Evolutionary conservation across 345 rosid species (phyloP).

Genomic region (Citrus maxima): DNA sequence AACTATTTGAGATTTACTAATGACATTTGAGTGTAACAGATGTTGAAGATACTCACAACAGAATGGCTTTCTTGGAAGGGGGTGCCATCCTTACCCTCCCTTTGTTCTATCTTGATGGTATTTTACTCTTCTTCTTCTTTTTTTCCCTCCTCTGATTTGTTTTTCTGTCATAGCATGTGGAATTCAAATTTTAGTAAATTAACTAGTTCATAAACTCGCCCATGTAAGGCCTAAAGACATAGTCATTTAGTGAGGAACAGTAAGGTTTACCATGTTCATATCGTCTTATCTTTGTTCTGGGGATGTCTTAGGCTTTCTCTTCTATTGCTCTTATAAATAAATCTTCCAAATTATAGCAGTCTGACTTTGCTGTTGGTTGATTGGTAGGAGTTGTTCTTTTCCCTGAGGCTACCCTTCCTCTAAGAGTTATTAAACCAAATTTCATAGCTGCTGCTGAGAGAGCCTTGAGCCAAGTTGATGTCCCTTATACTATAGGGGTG

Average conservation of each 20-base stretch:
- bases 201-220: background rate
- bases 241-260: background rate
- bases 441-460: constrained; percentile 80
- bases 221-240: background rate
- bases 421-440: constrained; percentile 69
- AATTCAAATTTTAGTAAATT: background rate
- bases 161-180: background rate
- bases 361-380: constrained; percentile 19
- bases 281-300: background rate
- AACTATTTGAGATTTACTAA: constrained; percentile 5
- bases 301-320: background rate
- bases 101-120: constrained; percentile 86
- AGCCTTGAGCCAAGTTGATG: constrained; percentile 65
- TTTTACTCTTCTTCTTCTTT: background rate
- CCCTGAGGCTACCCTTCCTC: constrained; percentile 95
- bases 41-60: constrained; percentile 79
- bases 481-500: constrained; percentile 87
- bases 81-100: constrained; percentile 68
- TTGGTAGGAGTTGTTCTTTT: constrained; percentile 86
- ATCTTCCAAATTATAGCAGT: background rate
- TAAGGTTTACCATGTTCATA: background rate
- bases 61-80: constrained; percentile 75
- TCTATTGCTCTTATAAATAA: background rate
- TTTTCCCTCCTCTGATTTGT: background rate
- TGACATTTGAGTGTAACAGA: constrained; percentile 36